These are phyloP conservation scores for Zhuliangozyma parablackwelliae DNA, from an alignment of 1,139 yeast genomes.

Conservation along the genomic window DNA sequence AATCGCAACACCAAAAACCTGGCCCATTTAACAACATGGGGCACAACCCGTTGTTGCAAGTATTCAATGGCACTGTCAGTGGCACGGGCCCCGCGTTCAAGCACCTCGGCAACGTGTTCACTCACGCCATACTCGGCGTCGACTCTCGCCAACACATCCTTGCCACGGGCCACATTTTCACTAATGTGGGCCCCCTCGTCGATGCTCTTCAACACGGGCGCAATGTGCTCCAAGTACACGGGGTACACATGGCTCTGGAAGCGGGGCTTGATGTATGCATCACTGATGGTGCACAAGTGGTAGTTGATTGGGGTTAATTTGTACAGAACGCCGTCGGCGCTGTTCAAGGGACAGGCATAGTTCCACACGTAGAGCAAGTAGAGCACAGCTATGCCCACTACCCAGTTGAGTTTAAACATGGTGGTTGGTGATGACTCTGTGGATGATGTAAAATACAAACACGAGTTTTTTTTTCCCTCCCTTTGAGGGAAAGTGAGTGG, in stretches of 20 bases:
- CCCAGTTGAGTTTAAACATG: constrained; percentile 1
- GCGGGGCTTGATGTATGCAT: constrained; percentile 9
- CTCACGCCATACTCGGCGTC: constrained; percentile 4
- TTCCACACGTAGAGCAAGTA: constrained; percentile 11
- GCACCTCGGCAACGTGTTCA: not conserved
- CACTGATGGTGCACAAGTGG: constrained; percentile 11
- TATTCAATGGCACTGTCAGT: constrained; percentile 3
- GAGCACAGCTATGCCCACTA: constrained; percentile 1
- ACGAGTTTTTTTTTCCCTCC: not conserved
- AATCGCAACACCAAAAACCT: constrained; percentile 1
- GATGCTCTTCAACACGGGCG: constrained; percentile 5
- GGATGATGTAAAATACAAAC: too few relatives aligned
- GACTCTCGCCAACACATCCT: not conserved
- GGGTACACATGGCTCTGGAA: constrained; percentile 7
- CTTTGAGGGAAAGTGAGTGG: too few relatives aligned
- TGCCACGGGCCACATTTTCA: constrained; percentile 2
- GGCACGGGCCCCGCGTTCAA: constrained; percentile 3
- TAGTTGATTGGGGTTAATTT: constrained; percentile 11
- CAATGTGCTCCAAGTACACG: constrained; percentile 6
- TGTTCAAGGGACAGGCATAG: constrained; percentile 10
- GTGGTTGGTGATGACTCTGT: not conserved
- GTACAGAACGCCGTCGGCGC: not conserved
- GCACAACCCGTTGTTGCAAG: constrained; percentile 3
- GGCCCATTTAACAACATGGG: not conserved
- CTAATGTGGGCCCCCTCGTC: constrained; percentile 6